phyloP scores from a whole-genome alignment of 2,329 filamentous ascomycete genomes.

The Ophiostoma sp. region DNA sequence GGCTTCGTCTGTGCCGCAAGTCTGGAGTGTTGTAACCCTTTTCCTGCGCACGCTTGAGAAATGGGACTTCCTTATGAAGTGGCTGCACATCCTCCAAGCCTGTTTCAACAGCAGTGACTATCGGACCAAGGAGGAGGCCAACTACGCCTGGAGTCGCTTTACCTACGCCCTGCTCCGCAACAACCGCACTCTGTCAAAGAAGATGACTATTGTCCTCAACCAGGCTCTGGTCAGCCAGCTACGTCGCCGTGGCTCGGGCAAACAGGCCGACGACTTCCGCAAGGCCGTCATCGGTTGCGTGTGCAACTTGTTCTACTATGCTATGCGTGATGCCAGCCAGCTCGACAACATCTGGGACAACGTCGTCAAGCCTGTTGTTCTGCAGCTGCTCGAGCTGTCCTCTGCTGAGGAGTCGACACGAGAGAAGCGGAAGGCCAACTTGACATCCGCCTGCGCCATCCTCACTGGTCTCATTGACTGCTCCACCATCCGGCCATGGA shows the following conservation, averaged over 20 bases:
- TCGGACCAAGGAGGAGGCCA: slow-evolving; percentile 71
- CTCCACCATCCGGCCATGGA: slow-evolving; percentile 65
- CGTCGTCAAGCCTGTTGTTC: slow-evolving; percentile 66
- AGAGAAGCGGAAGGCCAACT: slow-evolving; percentile 43
- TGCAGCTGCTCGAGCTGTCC: slow-evolving; percentile 52
- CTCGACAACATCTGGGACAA: slow-evolving; percentile 78
- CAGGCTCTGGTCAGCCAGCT: slow-evolving; percentile 70
- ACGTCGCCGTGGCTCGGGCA: slow-evolving; percentile 59
- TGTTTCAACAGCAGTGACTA: slow-evolving; percentile 81
- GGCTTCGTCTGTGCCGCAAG: slow-evolving; percentile 71
- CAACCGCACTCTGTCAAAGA: slow-evolving; percentile 57
- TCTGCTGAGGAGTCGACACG: slow-evolving; percentile 37
- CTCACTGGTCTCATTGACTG: slow-evolving; percentile 70
- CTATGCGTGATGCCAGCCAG: slow-evolving; percentile 66
- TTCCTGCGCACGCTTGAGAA: slow-evolving; percentile 68
- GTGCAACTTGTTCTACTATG: slow-evolving; percentile 80
- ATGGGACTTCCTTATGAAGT: slow-evolving; percentile 74
- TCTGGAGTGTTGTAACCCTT: slow-evolving; percentile 83
- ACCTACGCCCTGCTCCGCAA: slow-evolving; percentile 71
- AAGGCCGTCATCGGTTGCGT: slow-evolving; percentile 66
- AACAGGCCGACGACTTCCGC: slow-evolving; percentile 59
- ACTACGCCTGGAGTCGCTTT: slow-evolving; percentile 82
- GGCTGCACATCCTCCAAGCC: slow-evolving; percentile 75
- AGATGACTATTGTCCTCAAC: slow-evolving; percentile 53
- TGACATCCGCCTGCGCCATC: slow-evolving; percentile 65